phyloP scores from a whole-genome alignment of 331 rosid species.

The Spiraea crenata region DNA sequence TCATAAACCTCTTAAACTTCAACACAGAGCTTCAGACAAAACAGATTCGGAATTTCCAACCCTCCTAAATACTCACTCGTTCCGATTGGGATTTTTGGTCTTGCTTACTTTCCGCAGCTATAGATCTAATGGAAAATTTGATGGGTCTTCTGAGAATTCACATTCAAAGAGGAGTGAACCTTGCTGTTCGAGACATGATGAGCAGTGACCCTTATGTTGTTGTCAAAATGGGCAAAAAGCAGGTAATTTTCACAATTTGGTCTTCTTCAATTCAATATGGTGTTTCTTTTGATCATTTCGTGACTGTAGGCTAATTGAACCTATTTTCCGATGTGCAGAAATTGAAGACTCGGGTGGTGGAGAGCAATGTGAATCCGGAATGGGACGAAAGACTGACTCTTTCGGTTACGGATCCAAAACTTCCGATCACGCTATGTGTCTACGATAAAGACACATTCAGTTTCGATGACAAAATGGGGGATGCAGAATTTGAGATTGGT shows the following conservation, averaged over 20 bases:
- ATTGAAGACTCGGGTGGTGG: conserved; percentile 27
- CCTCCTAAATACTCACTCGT: too few relatives aligned
- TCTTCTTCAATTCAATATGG: neutral
- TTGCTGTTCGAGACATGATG: conserved; percentile 33
- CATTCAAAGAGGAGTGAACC: conserved; percentile 32
- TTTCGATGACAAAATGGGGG: conserved; percentile 40
- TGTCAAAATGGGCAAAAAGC: conserved; percentile 33
- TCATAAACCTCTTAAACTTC: neutral
- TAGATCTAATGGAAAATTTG: conserved; percentile 24
- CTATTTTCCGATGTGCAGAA: conserved; percentile 21
- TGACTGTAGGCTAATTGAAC: neutral
- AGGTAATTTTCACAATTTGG: conserved; percentile 12
- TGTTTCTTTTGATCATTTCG: too few relatives aligned
- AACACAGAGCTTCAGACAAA: too few relatives aligned
- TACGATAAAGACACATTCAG: conserved; percentile 35
- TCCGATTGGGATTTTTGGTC: too few relatives aligned
- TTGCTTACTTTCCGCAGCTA: neutral
- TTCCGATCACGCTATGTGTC: conserved; percentile 1
- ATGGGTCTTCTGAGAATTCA: conserved; percentile 38
- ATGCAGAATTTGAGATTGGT: conserved; percentile 37
- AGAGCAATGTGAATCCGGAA: conserved; percentile 18
- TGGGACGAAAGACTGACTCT: neutral
- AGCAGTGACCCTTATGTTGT: conserved; percentile 42
- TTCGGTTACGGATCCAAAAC: neutral
- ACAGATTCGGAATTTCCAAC: too few relatives aligned